Evolutionary conservation across 225 moss, liverwort and hornwort genomes (phyloP).

Genomic region (Physcomitrium patens): DNA sequence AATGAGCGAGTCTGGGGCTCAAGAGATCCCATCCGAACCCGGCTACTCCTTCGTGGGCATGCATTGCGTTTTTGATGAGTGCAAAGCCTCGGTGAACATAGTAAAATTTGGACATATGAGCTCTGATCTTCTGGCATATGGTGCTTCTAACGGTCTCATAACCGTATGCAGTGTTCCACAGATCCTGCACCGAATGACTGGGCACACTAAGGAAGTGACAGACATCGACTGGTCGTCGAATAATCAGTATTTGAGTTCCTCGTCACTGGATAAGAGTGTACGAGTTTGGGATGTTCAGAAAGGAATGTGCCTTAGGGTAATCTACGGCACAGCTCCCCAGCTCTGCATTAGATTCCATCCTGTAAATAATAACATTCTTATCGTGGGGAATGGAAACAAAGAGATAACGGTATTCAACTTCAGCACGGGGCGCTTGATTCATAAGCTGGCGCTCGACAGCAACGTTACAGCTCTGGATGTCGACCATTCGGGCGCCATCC

Average conservation of each 20-base stretch:
- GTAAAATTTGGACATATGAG: constrained; percentile 94
- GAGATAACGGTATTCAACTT: constrained; percentile 80
- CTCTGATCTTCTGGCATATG: constrained; percentile 85
- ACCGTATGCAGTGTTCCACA: constrained; percentile 82
- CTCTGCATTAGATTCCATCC: constrained; percentile 92
- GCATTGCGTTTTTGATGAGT: constrained; percentile 96
- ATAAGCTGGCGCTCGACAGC: constrained; percentile 82
- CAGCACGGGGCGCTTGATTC: constrained; percentile 91
- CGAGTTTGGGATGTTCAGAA: constrained; percentile 92
- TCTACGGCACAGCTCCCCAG: constrained; percentile 83
- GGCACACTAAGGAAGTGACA: constrained; percentile 92
- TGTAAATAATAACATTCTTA: constrained; percentile 95
- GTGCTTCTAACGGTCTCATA: constrained; percentile 88
- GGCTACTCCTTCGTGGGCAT: constrained; percentile 97
- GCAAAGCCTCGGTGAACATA: constrained; percentile 95
- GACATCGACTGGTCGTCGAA: constrained; percentile 95
- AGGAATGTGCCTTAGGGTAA: constrained; percentile 82
- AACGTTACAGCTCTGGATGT: constrained; percentile 92
- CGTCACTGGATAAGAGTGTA: constrained; percentile 88
- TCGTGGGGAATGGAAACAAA: constrained; percentile 77
- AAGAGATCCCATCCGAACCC: constrained; percentile 67
- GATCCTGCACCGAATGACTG: constrained; percentile 74
- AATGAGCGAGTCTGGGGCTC: constrained; percentile 46
- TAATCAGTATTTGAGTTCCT: constrained; percentile 91
- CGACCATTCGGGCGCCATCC: constrained; percentile 73